Conservation (phyloP, 1,284 basidiomycete genomes). For the Ceratobasidium sp. region DNA sequence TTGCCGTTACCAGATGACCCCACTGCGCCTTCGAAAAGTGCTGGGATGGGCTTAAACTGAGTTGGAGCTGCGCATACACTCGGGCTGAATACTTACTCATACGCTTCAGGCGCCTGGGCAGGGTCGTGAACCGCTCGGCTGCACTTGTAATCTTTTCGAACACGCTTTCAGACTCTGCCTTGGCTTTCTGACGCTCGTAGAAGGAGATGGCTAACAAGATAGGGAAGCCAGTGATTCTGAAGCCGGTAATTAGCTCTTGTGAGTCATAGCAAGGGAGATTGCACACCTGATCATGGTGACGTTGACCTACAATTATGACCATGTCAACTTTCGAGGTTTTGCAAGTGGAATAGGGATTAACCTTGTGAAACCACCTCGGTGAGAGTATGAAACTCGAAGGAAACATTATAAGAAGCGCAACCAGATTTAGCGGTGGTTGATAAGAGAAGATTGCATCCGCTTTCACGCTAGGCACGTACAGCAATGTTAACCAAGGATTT, state of each 20-base stretch:
- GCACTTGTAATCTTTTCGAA: slow-evolving; percentile 72
- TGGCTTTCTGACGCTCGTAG: slow-evolving; percentile 82
- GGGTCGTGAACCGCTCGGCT: slow-evolving; percentile 67
- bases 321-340: background rate
- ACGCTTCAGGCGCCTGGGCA: slow-evolving; percentile 73
- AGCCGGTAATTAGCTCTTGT: slow-evolving; percentile 38
- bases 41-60: slow-evolving; percentile 54
- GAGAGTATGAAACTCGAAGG: slow-evolving; percentile 78
- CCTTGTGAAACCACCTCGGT: slow-evolving; percentile 55
- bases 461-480: slow-evolving; percentile 64
- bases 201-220: slow-evolving; percentile 80
- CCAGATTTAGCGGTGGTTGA: slow-evolving; percentile 85
- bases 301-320: slow-evolving; percentile 66
- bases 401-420: slow-evolving; percentile 81
- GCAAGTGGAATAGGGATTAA: slow-evolving; percentile 40
- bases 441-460: slow-evolving; percentile 92
- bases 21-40: slow-evolving; percentile 76
- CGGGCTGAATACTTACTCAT: slow-evolving; percentile 62
- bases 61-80: slow-evolving; percentile 14
- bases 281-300: slow-evolving; percentile 71
- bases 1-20: slow-evolving; percentile 74
- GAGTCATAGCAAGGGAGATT: background rate
- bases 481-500: slow-evolving; percentile 48
- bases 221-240: slow-evolving; percentile 81
- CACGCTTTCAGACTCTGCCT: slow-evolving; percentile 65